Base-by-base conservation (phyloP, 345 rosid genomes). In the Noccaea bulbosa region DNA sequence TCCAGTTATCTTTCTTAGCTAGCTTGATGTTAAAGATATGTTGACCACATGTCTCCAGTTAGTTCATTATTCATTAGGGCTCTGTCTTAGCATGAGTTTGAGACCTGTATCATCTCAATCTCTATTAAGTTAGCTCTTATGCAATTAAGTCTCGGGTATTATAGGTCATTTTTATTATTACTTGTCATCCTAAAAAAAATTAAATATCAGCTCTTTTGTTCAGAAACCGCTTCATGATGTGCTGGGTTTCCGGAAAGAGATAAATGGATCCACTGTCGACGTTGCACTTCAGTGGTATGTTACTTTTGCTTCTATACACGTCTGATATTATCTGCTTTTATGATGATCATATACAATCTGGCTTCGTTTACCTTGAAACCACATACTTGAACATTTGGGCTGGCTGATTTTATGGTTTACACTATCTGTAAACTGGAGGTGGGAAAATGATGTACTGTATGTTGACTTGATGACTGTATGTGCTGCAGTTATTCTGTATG, bases 261-360 rank as follows among this genome's bases (percentile, higher is more conserved):
- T 81, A 32, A 88, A 88, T 64, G 98, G 90, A 58, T 65, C 84
- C 61, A 79, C 80, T 5, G 60, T 91, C 48, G 93, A 91, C 59
- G 77, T 88, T 67, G 90, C 97, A 68, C 87, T 94, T 41, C 99
- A 94, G 68, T 94, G 99, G 99, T 94, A 86, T 79, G 33, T 58
- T 59, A 32, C 62, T 62, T n/a, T 47, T 49, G 22, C 62, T 74
- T 50, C 17, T 34, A 22, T 43, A 63, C 50, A 63, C 33, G 49
- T 48, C 40, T 16, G 60, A 20, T 40, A 30, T 27, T 27, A 27
- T 38, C 55, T 62, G 55, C 51, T 12, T 48, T 2, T 47, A 16
- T 30, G 50, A 38, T 45, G 39, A 63, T 46, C 9, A 64, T 0
- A 46, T 37, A 27, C 51, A 74, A 50, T 40, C 45, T 55, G 53